Evolutionary conservation across 2,329 filamentous ascomycete genomes (phyloP).

Genomic region (Elsinoe australis): DNA sequence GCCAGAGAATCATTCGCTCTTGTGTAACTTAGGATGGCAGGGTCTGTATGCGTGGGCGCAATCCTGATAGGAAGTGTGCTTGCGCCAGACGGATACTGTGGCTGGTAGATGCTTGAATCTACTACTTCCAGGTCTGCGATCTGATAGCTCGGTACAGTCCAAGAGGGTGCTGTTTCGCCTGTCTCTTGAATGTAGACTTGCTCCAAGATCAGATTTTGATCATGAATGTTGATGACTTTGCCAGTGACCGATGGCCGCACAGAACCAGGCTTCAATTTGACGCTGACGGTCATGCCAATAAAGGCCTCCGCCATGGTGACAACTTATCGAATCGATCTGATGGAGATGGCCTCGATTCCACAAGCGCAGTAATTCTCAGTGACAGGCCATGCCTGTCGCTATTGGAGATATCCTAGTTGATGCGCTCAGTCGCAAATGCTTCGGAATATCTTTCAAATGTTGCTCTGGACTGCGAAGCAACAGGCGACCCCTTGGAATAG

Average conservation of each 20-base stretch:
- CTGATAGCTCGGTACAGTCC: conserved; percentile 49
- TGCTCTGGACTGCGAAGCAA: too few species aligned
- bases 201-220: conserved; percentile 60
- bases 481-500: too few species aligned
- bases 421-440: too few species aligned
- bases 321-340: background rate
- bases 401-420: too few species aligned
- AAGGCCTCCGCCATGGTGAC: conserved; percentile 58
- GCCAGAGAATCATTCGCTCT: too few species aligned
- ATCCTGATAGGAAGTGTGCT: conserved; percentile 18
- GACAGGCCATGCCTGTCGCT: too few species aligned
- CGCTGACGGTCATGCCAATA: conserved; percentile 66
- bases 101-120: conserved; percentile 21
- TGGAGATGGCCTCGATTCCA: background rate
- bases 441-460: too few species aligned
- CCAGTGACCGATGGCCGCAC: conserved; percentile 55
- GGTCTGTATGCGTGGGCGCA: conserved; percentile 56
- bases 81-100: conserved; percentile 19
- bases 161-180: conserved; percentile 46
- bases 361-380: too few species aligned
- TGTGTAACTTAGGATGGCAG: conserved; percentile 67
- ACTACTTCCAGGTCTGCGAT: conserved; percentile 53
- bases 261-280: conserved; percentile 61
- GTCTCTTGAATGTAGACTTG: conserved; percentile 54
- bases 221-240: conserved; percentile 56